Percentiles rank a stretch among this genome's conserved stretches.
These are phyloP conservation scores for Neurospora africana DNA, from an alignment of 495 filamentous ascomycete genomes.

Conservation along the genomic window DNA sequence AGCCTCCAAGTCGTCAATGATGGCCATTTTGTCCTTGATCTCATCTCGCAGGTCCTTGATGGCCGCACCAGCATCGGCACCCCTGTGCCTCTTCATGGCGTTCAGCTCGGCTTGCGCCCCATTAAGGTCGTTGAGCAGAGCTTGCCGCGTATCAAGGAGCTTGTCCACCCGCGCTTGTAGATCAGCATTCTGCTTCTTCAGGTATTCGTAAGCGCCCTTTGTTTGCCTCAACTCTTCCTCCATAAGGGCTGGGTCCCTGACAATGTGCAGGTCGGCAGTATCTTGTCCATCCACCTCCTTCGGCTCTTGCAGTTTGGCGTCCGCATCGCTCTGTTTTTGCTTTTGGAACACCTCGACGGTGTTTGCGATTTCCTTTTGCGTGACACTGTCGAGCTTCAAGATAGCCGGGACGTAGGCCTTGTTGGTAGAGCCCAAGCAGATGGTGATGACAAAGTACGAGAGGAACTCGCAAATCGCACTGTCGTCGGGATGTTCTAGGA, in stretches of 20 bases:
- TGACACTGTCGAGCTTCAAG: constrained; percentile 20
- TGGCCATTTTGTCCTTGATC: constrained; percentile 26
- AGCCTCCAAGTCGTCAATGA: constrained; percentile 27
- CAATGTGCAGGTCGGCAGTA: constrained; percentile 2
- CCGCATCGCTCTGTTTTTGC: constrained; percentile 7
- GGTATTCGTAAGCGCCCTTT: constrained; percentile 16
- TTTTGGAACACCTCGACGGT: constrained; percentile 23
- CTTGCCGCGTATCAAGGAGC: constrained; percentile 21
- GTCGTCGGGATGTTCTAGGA: constrained; percentile 26
- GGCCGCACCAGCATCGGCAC: constrained; percentile 15
- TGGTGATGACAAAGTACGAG: constrained; percentile 52
- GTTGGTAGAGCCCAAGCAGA: constrained; percentile 46
- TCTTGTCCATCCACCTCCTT: constrained; percentile 4
- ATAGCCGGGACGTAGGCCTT: constrained; percentile 42
- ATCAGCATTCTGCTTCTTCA: constrained; percentile 25
- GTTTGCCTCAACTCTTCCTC: constrained; percentile 22
- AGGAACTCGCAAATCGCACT: constrained; percentile 45
- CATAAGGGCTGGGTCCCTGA: constrained; percentile 24
- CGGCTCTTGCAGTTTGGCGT: neutral
- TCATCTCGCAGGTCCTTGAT: constrained; percentile 32
- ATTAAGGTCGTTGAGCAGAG: constrained; percentile 17
- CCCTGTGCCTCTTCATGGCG: constrained; percentile 18
- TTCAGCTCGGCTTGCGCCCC: constrained; percentile 21
- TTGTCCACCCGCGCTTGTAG: constrained; percentile 24
- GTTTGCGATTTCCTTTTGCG: constrained; percentile 25